These are phyloP conservation scores for Phaffomyces thermotolerans DNA, from an alignment of 805 yeast species.

Conservation along the genomic window DNA sequence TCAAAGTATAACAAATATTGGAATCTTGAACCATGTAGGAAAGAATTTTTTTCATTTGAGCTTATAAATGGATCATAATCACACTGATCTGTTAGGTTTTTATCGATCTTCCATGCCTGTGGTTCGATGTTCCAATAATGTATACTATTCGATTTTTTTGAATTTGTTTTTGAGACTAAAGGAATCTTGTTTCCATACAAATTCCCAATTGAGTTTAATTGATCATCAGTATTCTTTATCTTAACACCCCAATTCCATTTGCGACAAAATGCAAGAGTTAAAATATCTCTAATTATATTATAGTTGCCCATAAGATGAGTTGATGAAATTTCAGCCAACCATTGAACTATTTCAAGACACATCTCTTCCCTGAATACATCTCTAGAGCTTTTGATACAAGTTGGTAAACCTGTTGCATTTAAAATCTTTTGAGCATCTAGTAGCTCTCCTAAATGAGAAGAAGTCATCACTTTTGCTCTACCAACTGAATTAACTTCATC, in stretches of 20 bases:
- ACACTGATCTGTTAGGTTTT: conserved; percentile 37
- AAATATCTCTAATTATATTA: conserved; percentile 36
- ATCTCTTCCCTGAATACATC: conserved; percentile 76
- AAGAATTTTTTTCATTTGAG: neutral
- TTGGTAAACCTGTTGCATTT: conserved; percentile 56
- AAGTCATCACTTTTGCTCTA: conserved; percentile 58
- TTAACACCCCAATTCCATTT: conserved; percentile 54
- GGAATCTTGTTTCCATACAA: conserved; percentile 15
- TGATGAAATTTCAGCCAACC: conserved; percentile 55
- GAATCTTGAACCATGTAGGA: conserved; percentile 34
- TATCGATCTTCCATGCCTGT: conserved; percentile 40
- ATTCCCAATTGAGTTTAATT: conserved; percentile 3
- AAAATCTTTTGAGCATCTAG: conserved; percentile 48
- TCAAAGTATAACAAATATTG: conserved; percentile 50
- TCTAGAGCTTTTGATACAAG: conserved; percentile 57
- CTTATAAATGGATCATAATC: conserved; percentile 28
- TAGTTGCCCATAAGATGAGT: conserved; percentile 47
- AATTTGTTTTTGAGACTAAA: conserved; percentile 1
- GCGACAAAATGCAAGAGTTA: conserved; percentile 51
- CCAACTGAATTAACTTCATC: conserved; percentile 56
- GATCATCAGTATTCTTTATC: neutral
- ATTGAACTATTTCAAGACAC: conserved; percentile 62
- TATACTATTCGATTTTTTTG: conserved; percentile 6
- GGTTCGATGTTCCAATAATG: conserved; percentile 35
- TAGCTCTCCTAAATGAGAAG: conserved; percentile 43